Evolutionary conservation across 306 rosid genomes (phyloP), one percentile per base, ranked within the genome.

Genomic region (Clitoria ternatea): DNA sequence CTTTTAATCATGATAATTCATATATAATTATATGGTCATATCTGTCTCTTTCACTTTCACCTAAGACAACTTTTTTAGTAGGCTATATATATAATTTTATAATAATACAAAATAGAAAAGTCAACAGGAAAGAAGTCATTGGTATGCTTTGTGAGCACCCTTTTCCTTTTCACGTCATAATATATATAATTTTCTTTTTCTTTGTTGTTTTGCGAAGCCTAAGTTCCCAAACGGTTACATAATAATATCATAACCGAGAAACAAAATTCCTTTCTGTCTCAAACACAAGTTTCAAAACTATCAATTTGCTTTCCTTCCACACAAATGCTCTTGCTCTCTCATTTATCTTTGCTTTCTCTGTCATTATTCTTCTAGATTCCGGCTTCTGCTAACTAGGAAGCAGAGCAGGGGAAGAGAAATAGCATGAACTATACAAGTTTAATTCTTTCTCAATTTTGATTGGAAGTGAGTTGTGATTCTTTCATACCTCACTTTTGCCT

Each of bases 121-220:
- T 86, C 86, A 83, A 81, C 86, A 81, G 14, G 76, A 64, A 77
- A 49, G 63, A 81, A 83, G 84, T 61, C 83, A 47, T 61, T 66
- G 44, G 2, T 23, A 43, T 64, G 79, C 36, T 59, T 62, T 55
- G 80, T 74, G 82, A 55, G 83, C 32, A 53, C 74, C 43, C 59
- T 52, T 57, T 69, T 73, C 10, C 35, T 1, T 20, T 20, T 61
- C 54, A 7, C 22, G 30, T 18, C 36, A 10, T 26, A 59, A 59
- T 30, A 72, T 47, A 54, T 9, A 53, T 8, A 4, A 35, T 33
- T 11, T 60, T 3, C 18, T 3, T 24, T 69, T 45, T 2, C 1
- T 33, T 55, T 27, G 24, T 30, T 10, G 0, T n/a, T 60, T 76
- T 53, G 80, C 5, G 61, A 77, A 62, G 67, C 66, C 44, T 77